Conservation (phyloP, 257 asterid species). For the Parsonsia alboflavescens region DNA sequence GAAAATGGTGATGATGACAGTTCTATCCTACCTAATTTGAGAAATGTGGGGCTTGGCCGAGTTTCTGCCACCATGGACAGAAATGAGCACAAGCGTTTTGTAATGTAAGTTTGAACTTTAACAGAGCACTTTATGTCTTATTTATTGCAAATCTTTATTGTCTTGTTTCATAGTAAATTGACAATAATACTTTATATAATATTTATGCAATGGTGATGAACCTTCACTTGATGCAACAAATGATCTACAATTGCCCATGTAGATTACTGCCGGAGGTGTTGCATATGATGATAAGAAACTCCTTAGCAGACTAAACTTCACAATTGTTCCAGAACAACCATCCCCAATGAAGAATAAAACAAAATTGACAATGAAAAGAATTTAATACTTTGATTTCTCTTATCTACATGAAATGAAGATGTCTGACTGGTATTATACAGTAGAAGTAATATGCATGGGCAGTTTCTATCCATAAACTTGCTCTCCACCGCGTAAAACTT, state of each 20-base stretch:
- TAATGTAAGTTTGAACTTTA: slow-evolving; percentile 43
- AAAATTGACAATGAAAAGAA: background rate
- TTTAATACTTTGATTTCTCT: background rate
- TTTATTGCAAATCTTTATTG: slow-evolving; percentile 7
- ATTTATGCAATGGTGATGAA: background rate
- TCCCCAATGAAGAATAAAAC: background rate
- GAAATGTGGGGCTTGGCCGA: slow-evolving; percentile 59
- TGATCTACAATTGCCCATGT: background rate
- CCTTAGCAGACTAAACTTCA: background rate
- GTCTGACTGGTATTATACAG: background rate
- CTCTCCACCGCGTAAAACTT: background rate
- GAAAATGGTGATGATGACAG: slow-evolving; percentile 40
- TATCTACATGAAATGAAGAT: background rate
- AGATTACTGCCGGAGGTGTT: background rate
- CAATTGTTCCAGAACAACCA: background rate
- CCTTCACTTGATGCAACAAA: background rate
- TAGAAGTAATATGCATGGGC: background rate
- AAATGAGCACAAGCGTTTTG: slow-evolving; percentile 84
- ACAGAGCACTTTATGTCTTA: background rate
- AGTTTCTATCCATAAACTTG: no score
- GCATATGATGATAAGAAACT: background rate
- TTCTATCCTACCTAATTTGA: slow-evolving; percentile 28
- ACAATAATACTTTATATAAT: background rate
- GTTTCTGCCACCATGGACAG: slow-evolving; percentile 52
- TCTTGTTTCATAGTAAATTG: background rate